A percentile compares a stretch with the other conserved stretches of the same genome.
Conservation (phyloP, 1,284 basidiomycete species). For the Cryptococcus wingfieldii region DNA sequence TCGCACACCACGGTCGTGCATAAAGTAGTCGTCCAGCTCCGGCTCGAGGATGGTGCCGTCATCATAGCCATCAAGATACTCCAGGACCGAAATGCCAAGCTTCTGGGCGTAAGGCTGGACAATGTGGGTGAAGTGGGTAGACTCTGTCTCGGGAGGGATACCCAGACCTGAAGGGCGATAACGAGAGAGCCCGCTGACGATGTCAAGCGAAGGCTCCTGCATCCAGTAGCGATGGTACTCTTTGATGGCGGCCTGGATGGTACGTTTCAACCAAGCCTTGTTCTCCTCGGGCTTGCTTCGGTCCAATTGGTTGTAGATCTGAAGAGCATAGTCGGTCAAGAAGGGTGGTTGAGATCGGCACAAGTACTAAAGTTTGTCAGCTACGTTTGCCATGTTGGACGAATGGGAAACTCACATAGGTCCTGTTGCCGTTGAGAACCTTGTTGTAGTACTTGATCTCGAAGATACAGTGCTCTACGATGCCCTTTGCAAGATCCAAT, state of each 20-base stretch:
- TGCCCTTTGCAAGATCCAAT: conserved; percentile 88
- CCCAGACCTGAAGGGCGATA: conserved; percentile 92
- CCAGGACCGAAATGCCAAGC: conserved; percentile 89
- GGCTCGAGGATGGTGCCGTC: conserved; percentile 78
- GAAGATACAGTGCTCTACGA: conserved; percentile 98
- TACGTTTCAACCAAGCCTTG: conserved; percentile 85
- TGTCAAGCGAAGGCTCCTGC: conserved; percentile 84
- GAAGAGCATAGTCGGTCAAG: conserved; percentile 95
- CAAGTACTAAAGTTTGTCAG: conserved; percentile 64
- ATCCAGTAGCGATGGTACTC: conserved; percentile 99
- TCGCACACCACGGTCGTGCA: conserved; percentile 91
- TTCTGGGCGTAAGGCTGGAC: conserved; percentile 91
- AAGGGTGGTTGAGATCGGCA: conserved; percentile 96
- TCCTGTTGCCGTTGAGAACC: conserved; percentile 50
- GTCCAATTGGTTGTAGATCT: conserved; percentile 94
- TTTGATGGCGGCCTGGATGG: conserved; percentile 94
- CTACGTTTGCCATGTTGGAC: not conserved
- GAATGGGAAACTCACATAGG: conserved; percentile 34
- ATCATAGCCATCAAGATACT: conserved; percentile 96
- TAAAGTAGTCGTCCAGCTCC: conserved; percentile 90
- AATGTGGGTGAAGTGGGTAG: conserved; percentile 95
- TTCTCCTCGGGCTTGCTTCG: conserved; percentile 75
- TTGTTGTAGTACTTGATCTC: conserved; percentile 98
- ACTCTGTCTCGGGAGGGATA: conserved; percentile 97
- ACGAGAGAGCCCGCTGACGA: conserved; percentile 85